Base-by-base conservation (phyloP, 352 stramenopile species). In the Pythium myriotylum region DNA sequence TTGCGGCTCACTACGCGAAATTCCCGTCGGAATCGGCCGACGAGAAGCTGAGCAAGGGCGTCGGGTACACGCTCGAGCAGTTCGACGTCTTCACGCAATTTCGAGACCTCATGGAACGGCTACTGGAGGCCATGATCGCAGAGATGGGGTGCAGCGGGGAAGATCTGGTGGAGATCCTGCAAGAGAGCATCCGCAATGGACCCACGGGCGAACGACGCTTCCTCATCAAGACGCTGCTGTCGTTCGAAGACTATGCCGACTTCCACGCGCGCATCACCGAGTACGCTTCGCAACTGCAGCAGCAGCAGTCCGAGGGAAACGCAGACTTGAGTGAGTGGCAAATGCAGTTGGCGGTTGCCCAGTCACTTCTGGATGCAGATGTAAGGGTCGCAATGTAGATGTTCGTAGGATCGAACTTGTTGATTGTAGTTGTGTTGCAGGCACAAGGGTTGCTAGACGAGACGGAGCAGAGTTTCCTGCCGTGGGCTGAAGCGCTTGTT, bases 1-100 rank as follows among this genome's bases (percentile, higher is more conserved):
- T 93, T 22, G 66, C 83, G 47, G 54, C 52, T n/a, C 70, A 93
- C 45, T 89, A 76, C 19, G 62, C 65, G 27, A 64, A 68, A 32
- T 93, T 93, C 41, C 45, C 42, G 4, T 56, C 74, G 1, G 48
- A 62, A 17, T 60, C 68, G 29, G 16, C 20, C 1, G 40, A 64
- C 22, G 59, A 62, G 10, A 55, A 77, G 42, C 46, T 50, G 2
- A 76, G 77, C 59, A 68, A 62, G 43, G 65, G 67, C 13, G 43
- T 51, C 16, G 70, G 58, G 2, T 74, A 90, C 59, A 67, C 76
- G 12, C 41, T 89, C 33, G 70, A 82, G 42, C 81, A 93, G 54
- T 88, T 72, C 51, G 78, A 83, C 24, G 70, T 74, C n/a, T 93
- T 91, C 59, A 65, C 77, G 54, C 67, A 79, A 42, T 93, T 90